Percentiles rank a stretch among this genome's conserved stretches.
Evolutionary conservation across 345 rosid genomes (phyloP).

Genomic region (Excoecaria cochinchinensis): DNA sequence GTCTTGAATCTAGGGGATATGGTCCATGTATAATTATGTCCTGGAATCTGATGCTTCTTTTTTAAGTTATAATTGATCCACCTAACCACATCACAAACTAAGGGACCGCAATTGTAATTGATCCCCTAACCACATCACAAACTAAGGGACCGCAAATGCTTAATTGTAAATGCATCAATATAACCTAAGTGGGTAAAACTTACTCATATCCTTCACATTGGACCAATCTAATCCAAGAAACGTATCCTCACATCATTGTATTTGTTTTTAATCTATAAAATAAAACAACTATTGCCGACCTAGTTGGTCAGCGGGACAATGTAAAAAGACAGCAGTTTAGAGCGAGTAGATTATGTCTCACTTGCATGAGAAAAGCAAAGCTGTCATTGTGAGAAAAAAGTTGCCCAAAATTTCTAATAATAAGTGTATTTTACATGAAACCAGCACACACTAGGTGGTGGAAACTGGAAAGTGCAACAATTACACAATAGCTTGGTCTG

Average conservation of each 20-base stretch:
- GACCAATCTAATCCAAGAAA: too few relatives aligned
- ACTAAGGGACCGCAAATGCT: too few relatives aligned
- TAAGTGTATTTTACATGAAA: too few relatives aligned
- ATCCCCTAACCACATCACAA: background rate
- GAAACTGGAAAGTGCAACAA: background rate
- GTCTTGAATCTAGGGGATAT: constrained; percentile 1
- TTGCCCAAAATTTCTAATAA: too few relatives aligned
- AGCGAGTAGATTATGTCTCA: background rate
- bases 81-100: background rate
- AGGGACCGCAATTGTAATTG: background rate
- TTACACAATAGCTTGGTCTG: background rate
- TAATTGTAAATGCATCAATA: background rate
- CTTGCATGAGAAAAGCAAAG: too few relatives aligned
- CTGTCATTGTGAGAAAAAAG: too few relatives aligned
- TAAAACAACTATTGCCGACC: background rate
- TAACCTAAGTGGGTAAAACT: background rate
- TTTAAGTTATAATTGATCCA: background rate
- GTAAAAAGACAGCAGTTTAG: too few relatives aligned
- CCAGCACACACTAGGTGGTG: too few relatives aligned
- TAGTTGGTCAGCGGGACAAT: too few relatives aligned
- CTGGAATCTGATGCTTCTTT: background rate
- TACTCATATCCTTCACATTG: background rate
- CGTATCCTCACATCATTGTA: background rate
- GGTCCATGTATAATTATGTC: background rate
- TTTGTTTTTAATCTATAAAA: background rate